Evolutionary conservation across 2,329 filamentous ascomycete genomes (phyloP), one percentile per base, ranked within the genome.

Genomic region (Talaromyces pinophilus): DNA sequence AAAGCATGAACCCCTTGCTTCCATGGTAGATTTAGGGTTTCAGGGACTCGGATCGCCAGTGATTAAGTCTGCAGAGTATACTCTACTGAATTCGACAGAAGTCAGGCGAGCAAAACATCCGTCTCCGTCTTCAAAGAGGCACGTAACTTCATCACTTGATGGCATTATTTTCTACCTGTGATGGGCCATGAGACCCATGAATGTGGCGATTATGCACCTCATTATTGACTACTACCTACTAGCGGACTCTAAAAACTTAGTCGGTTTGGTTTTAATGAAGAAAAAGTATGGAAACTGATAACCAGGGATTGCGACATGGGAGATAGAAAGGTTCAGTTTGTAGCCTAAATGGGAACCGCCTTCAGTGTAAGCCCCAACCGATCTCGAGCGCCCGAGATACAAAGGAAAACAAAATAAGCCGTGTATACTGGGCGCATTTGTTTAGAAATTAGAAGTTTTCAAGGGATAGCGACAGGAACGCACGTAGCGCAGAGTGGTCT

Each of bases 1-100:
- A 22, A 57, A 38, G 33, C n/a, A 57, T 57, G 19, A 25, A 40
- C 54, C 54, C 54, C 54, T 57, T 57, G n/a, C 54, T 57, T 57
- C 54, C 54, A 57, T 40, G 54, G 54, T 57, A 10, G 33, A 40
- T 22, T 38, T 40, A 25, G 19, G n/a, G 54, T 57, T 57, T 40
- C 33, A 57, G 54, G 28, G 30, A 22, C 54, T 57, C 54, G 19
- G 54, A 40, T 22, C 54, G 33, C n/a, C 54, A 13, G 33, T 57
- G 30, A 40, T 40, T 33, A 40, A 57, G 33, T 25, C 33, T 11
- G 33, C 54, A 38, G 19, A n/a, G 19, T 38, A 38, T 13, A 1
- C 19, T 55, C 30, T 55, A 19, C 8, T 35, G 15, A 25, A 35
- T 8, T 22, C 4, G 5, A 13, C n/a, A 19, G 17, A 22, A 57